Evolutionary conservation across 108 stramenopile species (phyloP).

Genomic region (Nitzschia sp.): DNA sequence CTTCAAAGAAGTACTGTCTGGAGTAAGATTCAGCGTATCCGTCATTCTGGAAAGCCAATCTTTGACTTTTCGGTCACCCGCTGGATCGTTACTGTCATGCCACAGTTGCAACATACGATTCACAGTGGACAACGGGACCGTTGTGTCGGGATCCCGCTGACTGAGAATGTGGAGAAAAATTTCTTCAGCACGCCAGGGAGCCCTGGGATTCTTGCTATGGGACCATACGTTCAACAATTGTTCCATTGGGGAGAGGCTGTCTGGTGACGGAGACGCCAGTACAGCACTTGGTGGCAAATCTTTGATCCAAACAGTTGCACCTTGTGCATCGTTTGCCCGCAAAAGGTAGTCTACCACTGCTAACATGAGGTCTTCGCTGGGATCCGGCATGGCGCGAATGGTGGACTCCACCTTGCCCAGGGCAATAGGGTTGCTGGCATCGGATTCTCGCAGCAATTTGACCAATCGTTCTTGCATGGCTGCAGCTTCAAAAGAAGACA

Average conservation of each 20-base stretch:
- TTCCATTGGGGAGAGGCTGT: slow-evolving; percentile 1
- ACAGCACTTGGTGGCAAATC: background rate
- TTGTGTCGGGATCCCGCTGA: background rate
- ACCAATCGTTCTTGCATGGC: slow-evolving; percentile 21
- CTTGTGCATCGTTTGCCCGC: slow-evolving; percentile 21
- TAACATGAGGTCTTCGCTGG: slow-evolving; percentile 3
- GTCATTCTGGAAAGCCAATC: slow-evolving; percentile 35
- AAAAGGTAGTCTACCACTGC: slow-evolving; percentile 33
- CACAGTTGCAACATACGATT: slow-evolving; percentile 23
- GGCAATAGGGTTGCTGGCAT: background rate
- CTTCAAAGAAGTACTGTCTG: slow-evolving; percentile 14
- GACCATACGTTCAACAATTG: slow-evolving; percentile 9
- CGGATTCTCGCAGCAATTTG: slow-evolving; percentile 11
- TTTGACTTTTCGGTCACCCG: slow-evolving; percentile 25
- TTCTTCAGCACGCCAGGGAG: slow-evolving; percentile 35
- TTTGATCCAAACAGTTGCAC: slow-evolving; percentile 29
- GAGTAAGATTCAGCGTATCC: slow-evolving; percentile 2
- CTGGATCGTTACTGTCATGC: slow-evolving; percentile 13
- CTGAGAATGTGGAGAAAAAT: slow-evolving; percentile 15
- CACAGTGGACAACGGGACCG: slow-evolving; percentile 3
- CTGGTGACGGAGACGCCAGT: background rate
- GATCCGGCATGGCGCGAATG: slow-evolving; percentile 5
- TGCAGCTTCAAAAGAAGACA: slow-evolving; percentile 25
- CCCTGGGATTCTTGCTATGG: slow-evolving; percentile 1
- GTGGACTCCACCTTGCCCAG: slow-evolving; percentile 3